Conservation (phyloP, 306 rosid genomes). For the Quercus parvula region DNA sequence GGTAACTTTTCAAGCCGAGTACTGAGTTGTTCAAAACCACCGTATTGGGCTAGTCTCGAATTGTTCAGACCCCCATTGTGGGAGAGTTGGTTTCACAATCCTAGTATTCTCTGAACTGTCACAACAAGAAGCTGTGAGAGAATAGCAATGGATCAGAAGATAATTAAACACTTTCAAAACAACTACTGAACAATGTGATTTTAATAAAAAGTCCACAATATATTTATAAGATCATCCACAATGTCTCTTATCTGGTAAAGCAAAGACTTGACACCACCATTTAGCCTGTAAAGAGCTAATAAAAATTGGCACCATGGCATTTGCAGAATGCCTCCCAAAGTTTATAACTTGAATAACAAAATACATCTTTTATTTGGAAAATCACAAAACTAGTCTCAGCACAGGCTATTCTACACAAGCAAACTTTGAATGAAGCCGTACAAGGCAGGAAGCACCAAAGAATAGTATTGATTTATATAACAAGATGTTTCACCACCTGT, state of each 20-base stretch:
- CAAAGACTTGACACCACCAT: not conserved
- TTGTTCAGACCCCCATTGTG: too few species aligned
- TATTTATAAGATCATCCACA: not conserved
- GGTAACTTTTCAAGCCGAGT: too few species aligned
- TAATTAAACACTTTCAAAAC: not conserved
- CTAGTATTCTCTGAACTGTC: too few species aligned
- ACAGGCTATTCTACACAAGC: slow-evolving; percentile 59
- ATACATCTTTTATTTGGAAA: slow-evolving; percentile 43
- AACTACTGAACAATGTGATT: not conserved
- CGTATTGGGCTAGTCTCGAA: too few species aligned
- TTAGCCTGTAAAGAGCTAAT: not conserved
- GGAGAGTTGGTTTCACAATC: too few species aligned
- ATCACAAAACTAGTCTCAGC: slow-evolving; percentile 44
- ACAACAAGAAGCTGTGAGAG: too few species aligned
- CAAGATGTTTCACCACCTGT: slow-evolving; percentile 48
- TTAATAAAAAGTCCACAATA: not conserved
- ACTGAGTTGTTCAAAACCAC: too few species aligned
- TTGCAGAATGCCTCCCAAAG: slow-evolving; percentile 4
- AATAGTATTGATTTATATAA: slow-evolving; percentile 43
- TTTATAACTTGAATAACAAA: not conserved
- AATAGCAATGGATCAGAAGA: too few species aligned
- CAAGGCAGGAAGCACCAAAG: slow-evolving; percentile 41
- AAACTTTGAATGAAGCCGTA: slow-evolving; percentile 52
- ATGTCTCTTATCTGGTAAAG: not conserved
- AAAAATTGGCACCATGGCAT: not conserved